Evolutionary conservation across 768 basidiomycete species (phyloP).

Genomic region (Kwoniella sp.): DNA sequence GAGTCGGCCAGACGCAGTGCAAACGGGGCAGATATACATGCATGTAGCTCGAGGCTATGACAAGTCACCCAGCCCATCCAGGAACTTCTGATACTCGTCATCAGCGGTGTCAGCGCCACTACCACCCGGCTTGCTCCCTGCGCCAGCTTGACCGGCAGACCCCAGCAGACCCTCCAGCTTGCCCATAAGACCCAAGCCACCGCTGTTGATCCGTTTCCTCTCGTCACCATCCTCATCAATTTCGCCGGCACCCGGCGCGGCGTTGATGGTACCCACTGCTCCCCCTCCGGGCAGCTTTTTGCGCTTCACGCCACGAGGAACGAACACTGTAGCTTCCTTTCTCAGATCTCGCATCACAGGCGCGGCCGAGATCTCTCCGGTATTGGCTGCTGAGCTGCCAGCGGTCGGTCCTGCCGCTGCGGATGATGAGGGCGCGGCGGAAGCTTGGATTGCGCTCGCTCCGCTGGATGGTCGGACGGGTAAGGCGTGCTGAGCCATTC

Average conservation of each 20-base stretch:
- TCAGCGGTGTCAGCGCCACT: conserved; percentile 18
- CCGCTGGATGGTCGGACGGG: conserved; percentile 28
- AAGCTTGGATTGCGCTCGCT: neutral
- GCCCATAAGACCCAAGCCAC: conserved; percentile 37
- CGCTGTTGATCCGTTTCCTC: conserved; percentile 4
- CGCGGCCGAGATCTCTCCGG: conserved; percentile 74
- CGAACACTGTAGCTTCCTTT: conserved; percentile 89
- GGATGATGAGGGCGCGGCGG: conserved; percentile 45
- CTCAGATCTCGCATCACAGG: conserved; percentile 88
- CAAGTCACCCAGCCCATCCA: conserved; percentile 43
- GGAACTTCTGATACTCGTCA: conserved; percentile 48
- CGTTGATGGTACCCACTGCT: conserved; percentile 27
- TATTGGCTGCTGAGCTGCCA: conserved; percentile 23
- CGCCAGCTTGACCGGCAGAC: neutral
- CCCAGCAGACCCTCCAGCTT: conserved; percentile 43
- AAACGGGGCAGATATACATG: neutral
- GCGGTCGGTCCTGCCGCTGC: conserved; percentile 45
- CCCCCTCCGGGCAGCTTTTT: conserved; percentile 54
- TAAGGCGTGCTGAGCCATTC: conserved; percentile 52
- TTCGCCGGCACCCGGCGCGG: conserved; percentile 38
- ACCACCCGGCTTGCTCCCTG: neutral
- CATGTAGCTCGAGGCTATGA: conserved; percentile 2
- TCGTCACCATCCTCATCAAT: conserved; percentile 37
- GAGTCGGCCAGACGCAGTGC: too few relatives aligned
- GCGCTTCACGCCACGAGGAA: conserved; percentile 75